Percentiles rank a stretch among this genome's conserved stretches.
Conservation (phyloP, 1,139 yeast species). For the Wickerhamomyces sp. region DNA sequence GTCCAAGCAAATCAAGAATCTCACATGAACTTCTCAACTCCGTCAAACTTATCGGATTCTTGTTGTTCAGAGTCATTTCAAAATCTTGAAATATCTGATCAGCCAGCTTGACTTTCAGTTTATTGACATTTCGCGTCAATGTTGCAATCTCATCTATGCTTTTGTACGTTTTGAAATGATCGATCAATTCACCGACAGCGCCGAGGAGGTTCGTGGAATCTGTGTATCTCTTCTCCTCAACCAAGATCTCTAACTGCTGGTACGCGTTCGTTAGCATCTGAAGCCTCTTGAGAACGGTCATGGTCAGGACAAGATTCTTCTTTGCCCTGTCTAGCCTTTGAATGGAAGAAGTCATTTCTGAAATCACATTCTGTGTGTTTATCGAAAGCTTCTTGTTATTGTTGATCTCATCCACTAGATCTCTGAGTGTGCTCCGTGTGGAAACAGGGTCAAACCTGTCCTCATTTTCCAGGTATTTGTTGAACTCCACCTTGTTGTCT, state of each 20-base stretch:
- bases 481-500: constrained; percentile 29
- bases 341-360: constrained; percentile 69
- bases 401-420: constrained; percentile 34
- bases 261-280: constrained; percentile 84
- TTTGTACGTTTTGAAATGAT: constrained; percentile 75
- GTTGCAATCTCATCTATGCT: constrained; percentile 78
- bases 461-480: constrained; percentile 20
- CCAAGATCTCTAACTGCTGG: constrained; percentile 50
- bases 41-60: constrained; percentile 24
- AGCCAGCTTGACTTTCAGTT: constrained; percentile 58
- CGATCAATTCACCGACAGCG: constrained; percentile 74
- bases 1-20: constrained; percentile 64
- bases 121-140: constrained; percentile 56
- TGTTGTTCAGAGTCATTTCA: constrained; percentile 37
- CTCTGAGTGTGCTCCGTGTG: constrained; percentile 20
- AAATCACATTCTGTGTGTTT: constrained; percentile 58
- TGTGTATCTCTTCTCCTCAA: constrained; percentile 48
- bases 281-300: constrained; percentile 81
- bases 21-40: constrained; percentile 51
- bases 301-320: constrained; percentile 72
- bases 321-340: constrained; percentile 77
- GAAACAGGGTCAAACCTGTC: constrained; percentile 19
- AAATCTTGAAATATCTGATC: constrained; percentile 76
- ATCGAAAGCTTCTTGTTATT: constrained; percentile 45
- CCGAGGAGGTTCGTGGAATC: constrained; percentile 65